Base-by-base conservation (phyloP, 2,329 filamentous ascomycete species). In the Aureobasidium musti region DNA sequence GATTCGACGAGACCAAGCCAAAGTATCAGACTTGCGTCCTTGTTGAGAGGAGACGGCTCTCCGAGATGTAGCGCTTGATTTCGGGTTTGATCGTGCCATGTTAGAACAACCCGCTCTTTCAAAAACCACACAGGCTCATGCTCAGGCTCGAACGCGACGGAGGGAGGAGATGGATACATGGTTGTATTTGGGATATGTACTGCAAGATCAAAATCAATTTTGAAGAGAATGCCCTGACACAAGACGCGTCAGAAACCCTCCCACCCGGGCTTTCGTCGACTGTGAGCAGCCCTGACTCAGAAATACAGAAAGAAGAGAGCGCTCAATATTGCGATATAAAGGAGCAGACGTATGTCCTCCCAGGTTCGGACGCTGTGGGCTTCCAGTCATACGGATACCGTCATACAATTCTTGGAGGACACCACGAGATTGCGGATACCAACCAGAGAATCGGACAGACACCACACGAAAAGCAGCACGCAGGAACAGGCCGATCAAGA, bases 261-360 rank as follows among this genome's bases (percentile, higher is more conserved):
- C 63, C 63, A 52, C 63, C 63, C 63, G 43, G 63, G 63, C 63
- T 66, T 66, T 37, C 21, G 52, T 53, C 37, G 50, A 45, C 50
- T 50, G 63, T 30, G 63, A 66, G 63, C 39, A 66, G 53, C 63
- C 63, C 53, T 60, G 63, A 66, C 63, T 66, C 63, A 13, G 47
- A 3, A 54, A 57, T 43, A n/a, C 37, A 53, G 17, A 45, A 45
- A 21, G 47, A 56, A 45, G 26, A 45, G 26, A 59, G 28, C 41
- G 41, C 26, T 23, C n/a, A 50, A 17, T 50, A 19, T 30, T 8
- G 26, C 23, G 26, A 52, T 30, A 6, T 3, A 37, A 35, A 17
- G 35, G 52, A 30, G 30, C 21, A 43, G 33, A 43, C 14, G 21
- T n/a, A 33, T n/a, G 2, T 7, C 11, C 37, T 41, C 26, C 23